Base-by-base conservation (phyloP, 1,284 basidiomycete species). In the Xerocomus cyaneibrunnescens region DNA sequence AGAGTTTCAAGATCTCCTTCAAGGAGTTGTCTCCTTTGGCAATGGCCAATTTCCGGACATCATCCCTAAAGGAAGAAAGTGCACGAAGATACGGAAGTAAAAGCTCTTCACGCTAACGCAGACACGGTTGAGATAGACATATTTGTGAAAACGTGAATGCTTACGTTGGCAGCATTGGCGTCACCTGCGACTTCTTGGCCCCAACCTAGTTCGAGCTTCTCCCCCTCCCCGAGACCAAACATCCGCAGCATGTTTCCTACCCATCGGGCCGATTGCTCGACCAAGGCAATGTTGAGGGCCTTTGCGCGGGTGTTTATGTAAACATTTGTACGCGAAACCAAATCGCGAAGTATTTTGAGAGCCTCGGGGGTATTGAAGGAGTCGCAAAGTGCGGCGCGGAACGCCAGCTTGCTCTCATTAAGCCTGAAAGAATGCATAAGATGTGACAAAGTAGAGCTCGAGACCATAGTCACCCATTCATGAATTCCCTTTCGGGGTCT, bases 341-440 rank as follows among this genome's bases (percentile, higher is more conserved):
- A 76, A 55, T 95, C 89, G 13, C 92, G 79, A 13, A 99, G 73
- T 48, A 85, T 74, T 58, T 83, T 80, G 39, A 99, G 73, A 0
- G 94, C 96, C 14, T 76, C 78, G 1, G 94, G 92, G 0, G 96
- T 99, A 72, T 99, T 96, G 78, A 99, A 98, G 1, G 94, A 98
- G 71, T 99, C 96, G 73, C 92, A 97, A 50, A 99, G 84, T 0
- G 95, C 92, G n/a, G 74, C 77, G 48, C 93, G 86, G 80, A 99
- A 97, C 3, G 81, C 77, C 37, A 79, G 63, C 71, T 96, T 95
- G 32, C 87, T 83, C 45, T 84, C 76, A 59, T 89, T 79, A 37
- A 97, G 78, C 58, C 90, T 93, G 58, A 39, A 55, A 49, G 31
- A 38, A 44, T 42, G 35, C 34, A 25, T 63, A 31, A 56, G 55